These are phyloP conservation scores for Flueggea neowawraea DNA, from an alignment of 441 rosid genomes.

Conservation along the genomic window DNA sequence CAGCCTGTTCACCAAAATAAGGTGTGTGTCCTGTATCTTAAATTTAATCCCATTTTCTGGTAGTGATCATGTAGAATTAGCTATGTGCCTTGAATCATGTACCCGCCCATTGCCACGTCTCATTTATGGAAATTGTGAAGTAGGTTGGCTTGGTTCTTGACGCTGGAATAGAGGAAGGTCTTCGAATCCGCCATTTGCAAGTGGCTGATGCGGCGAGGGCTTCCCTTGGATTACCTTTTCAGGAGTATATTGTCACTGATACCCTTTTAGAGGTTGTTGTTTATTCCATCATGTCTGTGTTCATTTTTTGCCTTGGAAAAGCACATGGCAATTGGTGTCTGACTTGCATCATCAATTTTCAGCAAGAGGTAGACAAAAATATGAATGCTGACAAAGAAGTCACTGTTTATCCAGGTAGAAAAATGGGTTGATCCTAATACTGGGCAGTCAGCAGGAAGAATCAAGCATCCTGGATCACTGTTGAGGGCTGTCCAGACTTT, in stretches of 20 bases:
- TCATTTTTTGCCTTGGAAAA: no score
- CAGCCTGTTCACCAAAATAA: slow-evolving; percentile 63
- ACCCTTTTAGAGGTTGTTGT: slow-evolving; percentile 37
- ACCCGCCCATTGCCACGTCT: no score
- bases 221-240: slow-evolving; percentile 62
- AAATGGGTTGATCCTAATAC: slow-evolving; percentile 53
- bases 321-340: no score
- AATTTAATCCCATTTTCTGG: background rate
- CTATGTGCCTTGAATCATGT: background rate
- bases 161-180: slow-evolving; percentile 55
- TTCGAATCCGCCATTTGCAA: slow-evolving; percentile 53
- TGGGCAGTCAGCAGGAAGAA: slow-evolving; percentile 63
- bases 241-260: slow-evolving; percentile 52
- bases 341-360: no score
- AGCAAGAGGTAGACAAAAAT: no score
- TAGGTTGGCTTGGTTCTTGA: slow-evolving; percentile 74
- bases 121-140: slow-evolving; percentile 3
- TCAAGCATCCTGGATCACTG: slow-evolving; percentile 47
- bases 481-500: slow-evolving; percentile 47
- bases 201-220: slow-evolving; percentile 68
- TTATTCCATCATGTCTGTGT: no score
- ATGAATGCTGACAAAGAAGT: no score
- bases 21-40: slow-evolving; percentile 18
- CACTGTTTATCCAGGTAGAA: slow-evolving; percentile 35
- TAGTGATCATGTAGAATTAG: background rate